Evolutionary conservation across 495 filamentous ascomycete genomes (phyloP), one percentile per base, ranked within the genome.

Genomic region (Trichoderma asperelloides): DNA sequence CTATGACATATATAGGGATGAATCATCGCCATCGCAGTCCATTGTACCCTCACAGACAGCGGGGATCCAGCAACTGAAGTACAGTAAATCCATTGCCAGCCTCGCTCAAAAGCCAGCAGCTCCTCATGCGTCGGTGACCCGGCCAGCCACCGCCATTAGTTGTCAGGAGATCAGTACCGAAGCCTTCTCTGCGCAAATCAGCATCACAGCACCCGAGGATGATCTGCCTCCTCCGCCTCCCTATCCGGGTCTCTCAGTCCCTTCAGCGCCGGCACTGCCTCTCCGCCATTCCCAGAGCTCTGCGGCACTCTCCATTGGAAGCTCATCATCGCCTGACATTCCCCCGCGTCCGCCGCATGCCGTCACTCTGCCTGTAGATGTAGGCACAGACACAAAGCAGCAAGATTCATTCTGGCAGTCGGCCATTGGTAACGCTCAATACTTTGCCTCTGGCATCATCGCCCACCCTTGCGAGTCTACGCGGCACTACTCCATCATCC

Each of bases 401-500:
- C 64, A n/a, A 30, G 27, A 45, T 5, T 65, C 68, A 21, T 71
- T 76, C 70, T 78, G 79, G 78, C 77, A 80, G 64, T 70, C 72
- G 11, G 84, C 82, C 68, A 76, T 86, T 18, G 78, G 80, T 13
- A 85, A 88, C 69, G 82, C 85, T 0, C 79, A 82, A 13, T 83
- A 90, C 71, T 87, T 89, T 63, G 82, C 88, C 25, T 84, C 83
- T 2, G 87, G 87, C 4, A 75, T 91, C 39, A 80, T 91, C 51
- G 77, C 78, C 16, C 87, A 85, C 68, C 87, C 88, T 0, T 81
- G 77, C 40, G 85, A 88, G 69, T 87, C 84, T 15, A 90, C 83
- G 18, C 87, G 85, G 62, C 87, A 89, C 74, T 85, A 81, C 70
- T 87, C 85, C 49, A 86, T 91, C 65, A 78, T 91, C 21, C 84